phyloP scores from a whole-genome alignment of 2,329 filamentous ascomycete genomes.

The Talaromyces sp. region DNA sequence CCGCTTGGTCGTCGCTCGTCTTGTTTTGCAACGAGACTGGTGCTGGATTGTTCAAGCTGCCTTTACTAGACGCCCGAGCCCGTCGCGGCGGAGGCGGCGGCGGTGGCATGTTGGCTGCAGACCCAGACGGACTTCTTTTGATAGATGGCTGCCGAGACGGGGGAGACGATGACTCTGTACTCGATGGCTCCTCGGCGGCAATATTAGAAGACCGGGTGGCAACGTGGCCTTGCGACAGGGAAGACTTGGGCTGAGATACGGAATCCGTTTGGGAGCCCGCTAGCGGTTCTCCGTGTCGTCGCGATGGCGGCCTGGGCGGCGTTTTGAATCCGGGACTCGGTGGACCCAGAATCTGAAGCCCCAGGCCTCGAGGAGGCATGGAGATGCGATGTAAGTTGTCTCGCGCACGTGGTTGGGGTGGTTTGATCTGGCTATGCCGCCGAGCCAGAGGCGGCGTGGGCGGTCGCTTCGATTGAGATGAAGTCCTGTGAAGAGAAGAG shows the following conservation, averaged over 20 bases:
- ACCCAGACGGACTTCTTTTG: slow-evolving; percentile 22
- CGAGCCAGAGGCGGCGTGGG: slow-evolving; percentile 45
- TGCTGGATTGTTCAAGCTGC: slow-evolving; percentile 26
- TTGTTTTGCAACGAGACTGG: slow-evolving; percentile 14
- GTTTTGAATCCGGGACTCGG: slow-evolving; percentile 29
- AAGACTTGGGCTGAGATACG: slow-evolving; percentile 5
- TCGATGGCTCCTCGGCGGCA: slow-evolving; percentile 13
- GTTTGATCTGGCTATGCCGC: slow-evolving; percentile 41
- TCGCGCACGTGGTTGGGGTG: slow-evolving; percentile 22
- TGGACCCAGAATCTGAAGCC: slow-evolving; percentile 28
- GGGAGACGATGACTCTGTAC: slow-evolving; percentile 15
- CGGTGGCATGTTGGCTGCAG: slow-evolving; percentile 29
- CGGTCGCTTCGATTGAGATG: slow-evolving; percentile 35
- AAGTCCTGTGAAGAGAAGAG: slow-evolving; percentile 24
- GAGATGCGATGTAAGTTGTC: slow-evolving; percentile 26
- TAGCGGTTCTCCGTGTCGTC: slow-evolving; percentile 27
- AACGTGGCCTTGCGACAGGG: slow-evolving; percentile 3
- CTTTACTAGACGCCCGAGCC: slow-evolving; percentile 36
- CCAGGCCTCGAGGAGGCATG: slow-evolving; percentile 41
- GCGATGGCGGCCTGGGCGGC: slow-evolving; percentile 52
- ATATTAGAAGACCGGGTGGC: neutral
- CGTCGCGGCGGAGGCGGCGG: slow-evolving; percentile 44
- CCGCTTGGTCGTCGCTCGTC: slow-evolving; percentile 17
- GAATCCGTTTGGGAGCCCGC: slow-evolving; percentile 12
- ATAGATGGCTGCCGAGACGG: slow-evolving; percentile 19